Percentiles rank a stretch among this genome's conserved stretches.
These are phyloP conservation scores for Globisporangium acanthophoron DNA, from an alignment of 352 stramenopile species.

Conservation along the genomic window DNA sequence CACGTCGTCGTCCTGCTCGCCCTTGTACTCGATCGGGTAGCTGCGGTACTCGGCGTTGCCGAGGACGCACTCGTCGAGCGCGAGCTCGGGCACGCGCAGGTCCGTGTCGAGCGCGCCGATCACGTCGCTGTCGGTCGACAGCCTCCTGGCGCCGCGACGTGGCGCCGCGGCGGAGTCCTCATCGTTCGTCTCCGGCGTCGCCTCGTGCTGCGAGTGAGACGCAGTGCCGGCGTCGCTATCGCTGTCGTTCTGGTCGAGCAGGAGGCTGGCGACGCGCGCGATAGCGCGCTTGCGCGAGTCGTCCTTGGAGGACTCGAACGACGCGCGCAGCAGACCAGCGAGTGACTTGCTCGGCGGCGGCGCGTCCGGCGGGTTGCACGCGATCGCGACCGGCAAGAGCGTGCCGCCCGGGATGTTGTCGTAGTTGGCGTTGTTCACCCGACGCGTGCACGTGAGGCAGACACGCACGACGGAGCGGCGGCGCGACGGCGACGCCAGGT, in stretches of 20 bases:
- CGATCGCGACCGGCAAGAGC: conserved; percentile 19
- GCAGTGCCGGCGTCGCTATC: neutral
- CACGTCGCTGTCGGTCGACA: neutral
- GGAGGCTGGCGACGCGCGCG: conserved; percentile 48
- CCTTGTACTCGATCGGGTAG: conserved; percentile 28
- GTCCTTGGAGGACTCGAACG: conserved; percentile 26
- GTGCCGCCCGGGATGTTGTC: conserved; percentile 23
- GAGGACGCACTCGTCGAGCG: conserved; percentile 13
- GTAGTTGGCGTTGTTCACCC: conserved; percentile 51
- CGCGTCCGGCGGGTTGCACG: conserved; percentile 16
- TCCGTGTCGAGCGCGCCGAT: conserved; percentile 2
- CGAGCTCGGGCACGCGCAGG: conserved; percentile 6
- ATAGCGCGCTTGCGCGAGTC: conserved; percentile 20
- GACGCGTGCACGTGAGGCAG: conserved; percentile 46
- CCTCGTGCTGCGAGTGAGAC: neutral
- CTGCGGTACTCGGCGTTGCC: conserved; percentile 23
- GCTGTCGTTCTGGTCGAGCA: conserved; percentile 28
- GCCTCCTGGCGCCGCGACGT: neutral
- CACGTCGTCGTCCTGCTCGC: conserved; percentile 7
- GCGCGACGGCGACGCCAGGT: conserved; percentile 14
- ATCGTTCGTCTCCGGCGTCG: neutral
- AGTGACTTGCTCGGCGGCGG: conserved; percentile 24
- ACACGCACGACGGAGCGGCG: conserved; percentile 24
- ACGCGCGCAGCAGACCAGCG: conserved; percentile 32
- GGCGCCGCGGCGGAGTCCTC: neutral